A percentile compares a stretch with the other conserved stretches of the same genome.
Evolutionary conservation across 1,139 yeast genomes (phyloP).

Genomic region (Pichia sp.): DNA sequence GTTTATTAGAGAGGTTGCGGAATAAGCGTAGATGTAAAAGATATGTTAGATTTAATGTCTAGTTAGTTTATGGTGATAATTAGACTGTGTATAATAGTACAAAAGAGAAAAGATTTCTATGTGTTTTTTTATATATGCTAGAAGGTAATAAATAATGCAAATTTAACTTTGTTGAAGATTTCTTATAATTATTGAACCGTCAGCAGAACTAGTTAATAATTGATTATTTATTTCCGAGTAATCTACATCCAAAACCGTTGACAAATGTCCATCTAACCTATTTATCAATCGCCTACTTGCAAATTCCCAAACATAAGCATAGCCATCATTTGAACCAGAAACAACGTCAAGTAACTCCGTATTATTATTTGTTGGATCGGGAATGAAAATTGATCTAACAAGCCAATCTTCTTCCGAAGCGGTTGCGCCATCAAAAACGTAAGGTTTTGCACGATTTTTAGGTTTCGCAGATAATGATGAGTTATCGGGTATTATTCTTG

Average conservation of each 20-base stretch:
- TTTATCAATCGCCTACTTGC: slow-evolving; percentile 40
- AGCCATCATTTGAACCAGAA: slow-evolving; percentile 56
- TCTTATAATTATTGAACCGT: slow-evolving; percentile 45
- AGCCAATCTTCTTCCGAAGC: slow-evolving; percentile 49
- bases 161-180: slow-evolving; percentile 17
- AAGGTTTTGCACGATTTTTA: slow-evolving; percentile 38
- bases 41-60: slow-evolving; percentile 18
- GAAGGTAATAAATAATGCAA: no score
- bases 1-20: slow-evolving; percentile 15
- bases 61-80: background rate
- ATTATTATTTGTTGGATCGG: slow-evolving; percentile 10
- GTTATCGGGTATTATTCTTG: slow-evolving; percentile 33
- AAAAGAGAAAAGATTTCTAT: background rate
- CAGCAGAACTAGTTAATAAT: slow-evolving; percentile 42
- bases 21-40: slow-evolving; percentile 12
- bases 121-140: no score
- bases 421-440: slow-evolving; percentile 53
- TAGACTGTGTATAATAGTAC: background rate
- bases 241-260: slow-evolving; percentile 56
- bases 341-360: slow-evolving; percentile 20
- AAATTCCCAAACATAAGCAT: slow-evolving; percentile 59
- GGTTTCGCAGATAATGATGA: background rate
- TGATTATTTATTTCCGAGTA: slow-evolving; percentile 36
- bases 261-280: slow-evolving; percentile 54
- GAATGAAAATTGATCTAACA: slow-evolving; percentile 41